A percentile compares a stretch with the other conserved stretches of the same genome.
These are phyloP conservation scores for Tolypocladium album DNA, from an alignment of 2,329 filamentous ascomycete species.

Conservation along the genomic window DNA sequence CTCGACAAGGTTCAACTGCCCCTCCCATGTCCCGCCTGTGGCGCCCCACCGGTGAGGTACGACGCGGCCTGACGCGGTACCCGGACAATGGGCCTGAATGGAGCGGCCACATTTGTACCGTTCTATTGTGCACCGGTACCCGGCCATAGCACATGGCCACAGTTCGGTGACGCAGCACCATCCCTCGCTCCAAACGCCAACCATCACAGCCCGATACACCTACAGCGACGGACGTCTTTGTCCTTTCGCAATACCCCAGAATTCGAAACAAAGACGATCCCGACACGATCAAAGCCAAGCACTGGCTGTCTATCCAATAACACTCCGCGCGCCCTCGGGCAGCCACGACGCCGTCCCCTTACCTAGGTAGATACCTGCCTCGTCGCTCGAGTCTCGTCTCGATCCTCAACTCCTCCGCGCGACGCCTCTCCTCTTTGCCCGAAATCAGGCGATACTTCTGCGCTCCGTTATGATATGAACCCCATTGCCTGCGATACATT, in stretches of 20 bases:
- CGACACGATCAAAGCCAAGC: not conserved
- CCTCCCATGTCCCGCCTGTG: not conserved
- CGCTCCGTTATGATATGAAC: not conserved
- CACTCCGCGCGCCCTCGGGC: not conserved
- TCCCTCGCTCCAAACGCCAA: not conserved
- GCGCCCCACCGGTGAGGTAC: not conserved
- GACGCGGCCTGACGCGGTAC: not conserved
- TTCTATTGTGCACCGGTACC: not conserved
- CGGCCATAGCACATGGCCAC: not conserved
- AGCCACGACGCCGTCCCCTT: not conserved
- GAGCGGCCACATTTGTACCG: not conserved
- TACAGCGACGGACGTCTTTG: not conserved
- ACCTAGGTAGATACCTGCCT: not conserved
- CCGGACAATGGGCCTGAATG: not conserved
- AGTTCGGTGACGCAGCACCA: not conserved
- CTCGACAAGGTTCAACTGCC: not conserved
- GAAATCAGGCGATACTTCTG: no score
- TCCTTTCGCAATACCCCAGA: not conserved
- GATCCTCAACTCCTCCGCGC: not conserved
- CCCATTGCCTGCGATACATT: not conserved
- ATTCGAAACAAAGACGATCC: not conserved
- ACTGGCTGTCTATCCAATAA: not conserved
- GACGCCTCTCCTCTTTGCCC: not conserved
- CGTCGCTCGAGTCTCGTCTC: not conserved
- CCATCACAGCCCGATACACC: not conserved